Evolutionary conservation across 495 filamentous ascomycete species (phyloP).

Genomic region (Penicillium goetzii): DNA sequence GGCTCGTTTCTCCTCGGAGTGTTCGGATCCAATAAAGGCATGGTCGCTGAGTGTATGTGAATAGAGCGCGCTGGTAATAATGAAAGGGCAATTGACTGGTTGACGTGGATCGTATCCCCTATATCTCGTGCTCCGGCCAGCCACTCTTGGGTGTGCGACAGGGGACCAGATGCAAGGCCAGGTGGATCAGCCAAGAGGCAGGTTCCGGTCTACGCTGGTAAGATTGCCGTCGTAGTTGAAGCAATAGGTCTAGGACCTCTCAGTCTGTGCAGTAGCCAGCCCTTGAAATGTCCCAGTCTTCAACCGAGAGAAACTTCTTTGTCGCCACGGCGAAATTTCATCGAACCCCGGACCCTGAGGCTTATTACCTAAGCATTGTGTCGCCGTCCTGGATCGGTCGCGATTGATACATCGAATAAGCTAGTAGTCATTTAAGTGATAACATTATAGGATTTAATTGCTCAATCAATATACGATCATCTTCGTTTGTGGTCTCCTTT

Average conservation of each 20-base stretch:
- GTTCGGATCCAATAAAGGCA: constrained; percentile 32
- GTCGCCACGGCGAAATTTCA: constrained; percentile 33
- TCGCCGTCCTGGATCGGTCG: constrained; percentile 5
- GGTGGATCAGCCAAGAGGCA: not conserved
- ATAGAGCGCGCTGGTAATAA: not conserved
- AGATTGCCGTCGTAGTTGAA: not conserved
- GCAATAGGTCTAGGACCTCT: not conserved
- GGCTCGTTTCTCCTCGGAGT: constrained; percentile 19
- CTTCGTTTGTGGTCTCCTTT: too few relatives aligned
- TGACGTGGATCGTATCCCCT: constrained; percentile 7
- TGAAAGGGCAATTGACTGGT: constrained; percentile 3
- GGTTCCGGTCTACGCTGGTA: not conserved
- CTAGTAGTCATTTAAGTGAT: not conserved
- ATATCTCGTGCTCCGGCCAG: constrained; percentile 7
- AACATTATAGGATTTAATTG: not conserved
- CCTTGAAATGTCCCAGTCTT: constrained; percentile 6
- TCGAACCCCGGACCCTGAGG: constrained; percentile 16
- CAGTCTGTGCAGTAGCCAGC: not conserved
- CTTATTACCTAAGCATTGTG: constrained; percentile 31
- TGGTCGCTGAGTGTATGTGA: constrained; percentile 5
- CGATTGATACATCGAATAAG: not conserved
- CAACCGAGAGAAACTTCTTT: constrained; percentile 9
- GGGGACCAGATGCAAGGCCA: constrained; percentile 11
- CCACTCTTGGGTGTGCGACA: constrained; percentile 6
- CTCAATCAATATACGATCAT: too few relatives aligned